These are phyloP conservation scores for Coemansia biformis DNA, from an alignment of 192 early-diverging fungal genomes.

Conservation along the genomic window DNA sequence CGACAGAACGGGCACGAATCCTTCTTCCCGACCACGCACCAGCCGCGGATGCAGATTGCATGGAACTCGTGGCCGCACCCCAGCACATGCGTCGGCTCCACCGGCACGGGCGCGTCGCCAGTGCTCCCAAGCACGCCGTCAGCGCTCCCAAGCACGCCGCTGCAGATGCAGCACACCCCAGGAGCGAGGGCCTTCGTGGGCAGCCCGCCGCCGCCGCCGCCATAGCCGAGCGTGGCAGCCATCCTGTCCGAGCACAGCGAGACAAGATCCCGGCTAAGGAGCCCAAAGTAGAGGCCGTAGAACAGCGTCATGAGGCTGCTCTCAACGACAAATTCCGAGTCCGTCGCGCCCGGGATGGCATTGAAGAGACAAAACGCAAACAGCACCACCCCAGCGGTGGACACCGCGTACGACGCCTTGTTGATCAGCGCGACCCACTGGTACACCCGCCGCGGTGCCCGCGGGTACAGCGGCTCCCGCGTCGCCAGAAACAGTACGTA, in stretches of 20 bases:
- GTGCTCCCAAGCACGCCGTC: too few species aligned
- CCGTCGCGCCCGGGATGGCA: constrained; percentile 34
- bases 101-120: neutral
- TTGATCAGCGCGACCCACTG: constrained; percentile 49
- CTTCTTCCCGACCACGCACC: constrained; percentile 51
- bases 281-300: constrained; percentile 48
- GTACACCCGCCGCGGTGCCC: constrained; percentile 43
- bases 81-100: constrained; percentile 36
- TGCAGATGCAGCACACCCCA: constrained; percentile 42
- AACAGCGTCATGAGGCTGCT: constrained; percentile 26
- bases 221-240: constrained; percentile 44
- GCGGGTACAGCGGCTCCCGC: constrained; percentile 27
- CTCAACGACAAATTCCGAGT: constrained; percentile 28
- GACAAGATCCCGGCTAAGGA: constrained; percentile 49
- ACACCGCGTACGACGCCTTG: constrained; percentile 40
- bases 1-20: constrained; percentile 50
- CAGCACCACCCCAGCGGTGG: constrained; percentile 22
- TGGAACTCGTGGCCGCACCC: constrained; percentile 50
- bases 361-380: constrained; percentile 39
- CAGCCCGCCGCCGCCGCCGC: constrained; percentile 10
- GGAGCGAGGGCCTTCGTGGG: constrained; percentile 32
- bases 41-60: constrained; percentile 50
- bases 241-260: constrained; percentile 45
- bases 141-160: constrained; percentile 29
- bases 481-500: constrained; percentile 39